Evolutionary conservation across 345 rosid species (phyloP).

Genomic region (Angophora floribunda): DNA sequence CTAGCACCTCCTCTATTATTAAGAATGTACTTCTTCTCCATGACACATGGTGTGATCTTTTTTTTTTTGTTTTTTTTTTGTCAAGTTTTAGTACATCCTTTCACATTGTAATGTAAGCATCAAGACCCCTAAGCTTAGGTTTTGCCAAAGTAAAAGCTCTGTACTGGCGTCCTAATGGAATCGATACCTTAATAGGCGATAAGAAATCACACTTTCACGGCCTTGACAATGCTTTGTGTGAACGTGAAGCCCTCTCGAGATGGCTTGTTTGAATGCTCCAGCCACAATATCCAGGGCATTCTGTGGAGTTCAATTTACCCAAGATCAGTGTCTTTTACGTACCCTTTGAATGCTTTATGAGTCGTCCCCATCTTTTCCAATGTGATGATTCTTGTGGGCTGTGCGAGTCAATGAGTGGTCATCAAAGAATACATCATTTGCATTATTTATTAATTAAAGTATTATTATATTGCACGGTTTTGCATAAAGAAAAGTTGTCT

Average conservation of each 20-base stretch:
- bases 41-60: background rate
- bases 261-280: background rate
- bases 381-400: background rate
- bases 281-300: background rate
- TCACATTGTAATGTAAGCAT: background rate
- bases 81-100: background rate
- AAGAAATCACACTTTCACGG: background rate
- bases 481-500: background rate
- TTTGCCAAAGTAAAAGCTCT: background rate
- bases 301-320: background rate
- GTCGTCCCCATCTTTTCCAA: background rate
- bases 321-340: background rate
- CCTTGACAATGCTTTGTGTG: background rate
- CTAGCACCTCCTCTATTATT: background rate
- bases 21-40: background rate
- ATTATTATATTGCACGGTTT: background rate
- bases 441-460: background rate
- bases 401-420: background rate
- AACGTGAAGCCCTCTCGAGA: background rate
- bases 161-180: background rate
- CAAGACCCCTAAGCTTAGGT: background rate
- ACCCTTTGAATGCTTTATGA: background rate
- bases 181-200: background rate
- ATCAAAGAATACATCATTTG: background rate
- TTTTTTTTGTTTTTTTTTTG: background rate